phyloP scores from a whole-genome alignment of 2,329 filamentous ascomycete species.

The Fusarium liriodendri region DNA sequence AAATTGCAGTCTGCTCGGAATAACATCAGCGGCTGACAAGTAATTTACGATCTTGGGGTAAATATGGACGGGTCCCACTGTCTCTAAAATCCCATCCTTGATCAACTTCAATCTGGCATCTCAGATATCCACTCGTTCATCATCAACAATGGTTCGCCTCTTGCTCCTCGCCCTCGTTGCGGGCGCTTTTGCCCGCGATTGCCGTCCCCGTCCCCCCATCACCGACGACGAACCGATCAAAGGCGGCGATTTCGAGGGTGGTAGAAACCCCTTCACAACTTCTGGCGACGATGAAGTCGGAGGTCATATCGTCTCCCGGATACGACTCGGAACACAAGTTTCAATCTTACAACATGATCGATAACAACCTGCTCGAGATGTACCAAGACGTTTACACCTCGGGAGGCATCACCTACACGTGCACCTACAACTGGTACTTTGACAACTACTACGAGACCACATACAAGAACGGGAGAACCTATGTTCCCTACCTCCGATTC shows the following conservation, averaged over 20 bases:
- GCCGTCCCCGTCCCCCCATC: background rate
- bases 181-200: background rate
- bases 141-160: background rate
- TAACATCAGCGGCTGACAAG: background rate
- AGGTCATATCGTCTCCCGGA: constrained; percentile 1
- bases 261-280: background rate
- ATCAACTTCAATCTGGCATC: background rate
- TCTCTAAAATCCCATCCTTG: background rate
- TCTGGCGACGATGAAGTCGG: background rate
- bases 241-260: constrained; percentile 10
- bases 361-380: constrained; percentile 14
- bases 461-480: background rate
- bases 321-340: constrained; percentile 4
- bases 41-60: background rate
- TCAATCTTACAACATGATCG: constrained; percentile 1
- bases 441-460: constrained; percentile 2
- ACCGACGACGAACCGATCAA: background rate
- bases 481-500: constrained; percentile 5
- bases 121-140: background rate
- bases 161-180: background rate
- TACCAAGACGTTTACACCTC: constrained; percentile 13
- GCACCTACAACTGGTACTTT: constrained; percentile 6
- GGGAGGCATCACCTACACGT: background rate
- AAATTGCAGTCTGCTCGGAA: background rate
- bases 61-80: background rate